Evolutionary conservation across 2,329 filamentous ascomycete species (phyloP), one percentile per base, ranked within the genome.

Genomic region (Aspergillus sclerotialis): DNA sequence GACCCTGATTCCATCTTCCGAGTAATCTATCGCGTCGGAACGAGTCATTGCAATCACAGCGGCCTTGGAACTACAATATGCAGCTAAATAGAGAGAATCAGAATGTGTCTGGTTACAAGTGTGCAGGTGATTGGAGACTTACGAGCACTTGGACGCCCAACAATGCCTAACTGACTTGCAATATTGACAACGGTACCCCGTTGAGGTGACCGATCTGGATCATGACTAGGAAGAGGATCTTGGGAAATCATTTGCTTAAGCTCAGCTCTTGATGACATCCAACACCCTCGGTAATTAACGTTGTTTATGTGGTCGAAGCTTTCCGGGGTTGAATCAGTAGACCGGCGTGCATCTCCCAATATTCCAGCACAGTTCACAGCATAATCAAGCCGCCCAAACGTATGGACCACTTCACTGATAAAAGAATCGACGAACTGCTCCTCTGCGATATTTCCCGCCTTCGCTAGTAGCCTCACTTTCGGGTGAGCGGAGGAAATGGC

Each of bases 11-110:
- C 46, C 48, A 18, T 60, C 43, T 16, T 43, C 40, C 0, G 73
- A 70, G 45, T 77, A 76, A 42, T 78, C 70, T 13, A 76, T 74
- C 1, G 72, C 73, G 42, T 76, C 74, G 0, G 70, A 61, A 5
- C 68, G 60, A 0, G 75, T 78, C 67, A 79, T 67, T 14, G 69
- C 72, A 32, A 78, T 70, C 2, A 78, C 66, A 0, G 74, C 75
- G 10, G 73, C 68, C 41, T 79, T 80, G 4, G 72, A 76, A 0
- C 68, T 70, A 35, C 70, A 76, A 40, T 78, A 78, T 1, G 72
- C 64, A 7, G 72, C 72, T 73, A 29, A 21, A 10, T 4, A 16
- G 3, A 19, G 12, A 10, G 10, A 24, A 18, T 24, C 4, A 31
- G 9, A 31, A 10, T 31, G 9, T n/a, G 11, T n/a, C n/a, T n/a